A percentile compares a stretch with the other conserved stretches of the same genome.
These are phyloP conservation scores for Filosporella fistucella DNA, from an alignment of 495 filamentous ascomycete species.

Conservation along the genomic window DNA sequence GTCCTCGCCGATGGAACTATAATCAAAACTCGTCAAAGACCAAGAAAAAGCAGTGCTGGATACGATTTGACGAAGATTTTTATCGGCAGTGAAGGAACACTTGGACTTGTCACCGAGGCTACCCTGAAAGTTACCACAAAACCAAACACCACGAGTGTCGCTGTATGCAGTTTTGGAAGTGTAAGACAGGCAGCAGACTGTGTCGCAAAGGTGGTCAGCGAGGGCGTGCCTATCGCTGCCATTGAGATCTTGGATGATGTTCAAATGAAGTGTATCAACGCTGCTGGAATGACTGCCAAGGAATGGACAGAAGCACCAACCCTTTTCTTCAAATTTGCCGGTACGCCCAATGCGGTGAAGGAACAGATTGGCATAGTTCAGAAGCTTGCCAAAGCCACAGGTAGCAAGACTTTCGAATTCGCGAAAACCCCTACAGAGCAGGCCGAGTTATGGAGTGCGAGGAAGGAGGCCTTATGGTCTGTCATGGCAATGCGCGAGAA, in stretches of 20 bases:
- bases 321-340: constrained; percentile 92
- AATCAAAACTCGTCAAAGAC: constrained; percentile 79
- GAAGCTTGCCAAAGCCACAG: constrained; percentile 55
- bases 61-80: constrained; percentile 85
- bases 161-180: constrained; percentile 73
- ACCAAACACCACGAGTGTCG: constrained; percentile 75
- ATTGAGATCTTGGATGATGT: constrained; percentile 93
- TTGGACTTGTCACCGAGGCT: constrained; percentile 84
- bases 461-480: constrained; percentile 82
- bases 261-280: constrained; percentile 91
- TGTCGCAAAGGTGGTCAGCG: constrained; percentile 72
- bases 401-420: constrained; percentile 73
- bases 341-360: constrained; percentile 68
- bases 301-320: constrained; percentile 78
- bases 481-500: constrained; percentile 54
- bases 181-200: constrained; percentile 78
- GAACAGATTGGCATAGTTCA: constrained; percentile 77
- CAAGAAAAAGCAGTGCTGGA: constrained; percentile 76
- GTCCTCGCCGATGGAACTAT: constrained; percentile 89
- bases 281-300: constrained; percentile 64
- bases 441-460: constrained; percentile 77
- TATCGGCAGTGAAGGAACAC: constrained; percentile 88
- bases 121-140: constrained; percentile 79
- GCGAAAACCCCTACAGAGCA: constrained; percentile 64
- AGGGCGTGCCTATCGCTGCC: constrained; percentile 79